Evolutionary conservation across 2,329 filamentous ascomycete genomes (phyloP).

Genomic region (Aspergillus novoparasiticus): DNA sequence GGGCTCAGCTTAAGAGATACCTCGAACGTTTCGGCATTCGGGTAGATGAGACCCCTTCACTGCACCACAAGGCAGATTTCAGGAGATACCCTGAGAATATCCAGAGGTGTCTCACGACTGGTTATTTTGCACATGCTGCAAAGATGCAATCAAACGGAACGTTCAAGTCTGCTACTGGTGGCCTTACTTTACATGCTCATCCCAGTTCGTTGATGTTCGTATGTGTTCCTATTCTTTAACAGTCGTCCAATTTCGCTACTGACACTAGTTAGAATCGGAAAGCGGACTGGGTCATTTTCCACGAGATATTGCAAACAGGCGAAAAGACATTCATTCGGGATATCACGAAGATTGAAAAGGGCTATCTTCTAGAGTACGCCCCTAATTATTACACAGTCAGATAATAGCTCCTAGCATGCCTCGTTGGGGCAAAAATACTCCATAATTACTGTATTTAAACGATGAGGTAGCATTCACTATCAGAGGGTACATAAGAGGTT

Average conservation of each 20-base stretch:
- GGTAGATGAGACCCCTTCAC: conserved; percentile 60
- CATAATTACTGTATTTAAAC: not conserved
- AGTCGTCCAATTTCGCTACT: conserved; percentile 7
- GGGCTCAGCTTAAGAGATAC: conserved; percentile 82
- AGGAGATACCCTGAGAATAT: conserved; percentile 70
- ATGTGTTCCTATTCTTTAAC: conserved; percentile 33
- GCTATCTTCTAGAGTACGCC: conserved; percentile 89
- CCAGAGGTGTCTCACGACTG: conserved; percentile 79
- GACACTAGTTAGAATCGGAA: conserved; percentile 68
- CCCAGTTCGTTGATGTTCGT: conserved; percentile 90
- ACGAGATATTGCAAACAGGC: conserved; percentile 87
- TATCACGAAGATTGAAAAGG: conserved; percentile 88
- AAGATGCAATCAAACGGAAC: conserved; percentile 92
- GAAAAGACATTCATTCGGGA: conserved; percentile 89
- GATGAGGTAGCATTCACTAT: not conserved
- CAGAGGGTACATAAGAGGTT: not conserved
- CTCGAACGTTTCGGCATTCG: conserved; percentile 80
- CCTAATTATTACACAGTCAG: conserved; percentile 75
- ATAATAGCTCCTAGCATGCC: conserved; percentile 10
- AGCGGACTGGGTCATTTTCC: conserved; percentile 94
- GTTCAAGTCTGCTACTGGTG: conserved; percentile 81
- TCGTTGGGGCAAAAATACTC: not conserved
- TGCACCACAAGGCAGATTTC: conserved; percentile 31
- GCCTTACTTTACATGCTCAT: conserved; percentile 79
- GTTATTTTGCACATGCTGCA: conserved; percentile 91